Conservation (phyloP, 2,329 filamentous ascomycete species). For the Cytospora piceicola region DNA sequence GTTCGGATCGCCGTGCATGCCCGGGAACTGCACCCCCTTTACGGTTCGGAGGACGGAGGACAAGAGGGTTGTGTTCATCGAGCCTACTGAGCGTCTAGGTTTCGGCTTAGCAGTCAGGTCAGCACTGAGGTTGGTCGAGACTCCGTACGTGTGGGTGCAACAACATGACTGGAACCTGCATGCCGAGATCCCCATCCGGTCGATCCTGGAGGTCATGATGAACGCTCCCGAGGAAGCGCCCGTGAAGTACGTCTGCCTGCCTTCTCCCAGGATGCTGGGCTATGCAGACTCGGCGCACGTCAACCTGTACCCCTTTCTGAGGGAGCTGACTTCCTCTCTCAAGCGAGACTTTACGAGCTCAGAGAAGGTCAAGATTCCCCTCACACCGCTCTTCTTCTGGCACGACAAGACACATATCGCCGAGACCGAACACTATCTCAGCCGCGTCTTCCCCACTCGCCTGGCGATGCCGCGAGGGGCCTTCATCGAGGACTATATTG, state of each 20-base stretch:
- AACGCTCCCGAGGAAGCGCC: conserved; percentile 38
- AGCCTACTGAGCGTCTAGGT: conserved; percentile 51
- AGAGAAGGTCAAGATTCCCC: conserved; percentile 41
- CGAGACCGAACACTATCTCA: conserved; percentile 53
- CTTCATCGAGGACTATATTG: conserved; percentile 61
- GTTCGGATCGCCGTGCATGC: conserved; percentile 47
- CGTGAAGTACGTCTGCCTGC: conserved; percentile 57
- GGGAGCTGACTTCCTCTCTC: conserved; percentile 46
- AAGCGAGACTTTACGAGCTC: conserved; percentile 44
- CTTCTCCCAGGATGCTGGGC: conserved; percentile 54
- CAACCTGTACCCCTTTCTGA: conserved; percentile 46
- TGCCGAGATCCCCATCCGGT: conserved; percentile 47
- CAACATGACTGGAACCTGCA: conserved; percentile 61
- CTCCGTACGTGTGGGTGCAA: conserved; percentile 60
- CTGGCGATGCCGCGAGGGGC: conserved; percentile 55
- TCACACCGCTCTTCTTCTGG: conserved; percentile 63
- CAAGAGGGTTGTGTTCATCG: conserved; percentile 51
- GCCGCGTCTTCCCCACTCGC: conserved; percentile 53
- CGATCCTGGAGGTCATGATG: conserved; percentile 52
- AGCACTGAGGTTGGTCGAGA: conserved; percentile 50
- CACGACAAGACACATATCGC: conserved; percentile 62
- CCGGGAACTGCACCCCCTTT: conserved; percentile 41
- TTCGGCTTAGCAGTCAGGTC: conserved; percentile 59
- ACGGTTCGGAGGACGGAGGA: conserved; percentile 42
- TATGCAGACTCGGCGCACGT: conserved; percentile 56